phyloP scores from a whole-genome alignment of 1,284 basidiomycete genomes.

The Boletellus dicymbophilus region DNA sequence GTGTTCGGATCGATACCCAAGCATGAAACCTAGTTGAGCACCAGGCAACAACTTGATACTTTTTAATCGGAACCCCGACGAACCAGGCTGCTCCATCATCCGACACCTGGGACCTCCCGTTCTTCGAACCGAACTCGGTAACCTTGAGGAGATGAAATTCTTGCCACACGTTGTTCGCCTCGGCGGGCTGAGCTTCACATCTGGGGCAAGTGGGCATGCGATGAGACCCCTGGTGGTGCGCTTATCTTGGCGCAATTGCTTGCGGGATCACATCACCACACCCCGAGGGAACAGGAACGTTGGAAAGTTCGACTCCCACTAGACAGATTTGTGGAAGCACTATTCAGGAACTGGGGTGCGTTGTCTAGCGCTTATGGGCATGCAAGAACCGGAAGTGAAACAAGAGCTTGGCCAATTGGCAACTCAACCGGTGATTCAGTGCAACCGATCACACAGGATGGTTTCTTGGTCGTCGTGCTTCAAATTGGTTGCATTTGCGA shows the following conservation, averaged over 20 bases:
- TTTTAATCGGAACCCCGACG: background rate
- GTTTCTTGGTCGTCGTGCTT: background rate
- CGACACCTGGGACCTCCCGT: background rate
- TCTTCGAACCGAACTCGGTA: background rate
- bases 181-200: conserved; percentile 9
- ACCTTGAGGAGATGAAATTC: conserved; percentile 9
- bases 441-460: conserved; percentile 5
- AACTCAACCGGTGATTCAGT: conserved; percentile 7
- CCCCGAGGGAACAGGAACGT: conserved; percentile 14
- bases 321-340: conserved; percentile 12
- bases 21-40: background rate
- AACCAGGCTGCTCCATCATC: conserved; percentile 1
- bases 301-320: conserved; percentile 14
- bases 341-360: conserved; percentile 33
- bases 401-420: conserved; percentile 3
- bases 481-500: background rate
- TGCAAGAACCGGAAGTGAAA: conserved; percentile 4
- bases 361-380: conserved; percentile 10
- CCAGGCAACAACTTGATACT: background rate
- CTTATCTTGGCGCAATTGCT: conserved; percentile 22
- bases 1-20: conserved; percentile 9
- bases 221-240: conserved; percentile 1
- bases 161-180: conserved; percentile 1
- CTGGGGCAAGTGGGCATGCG: conserved; percentile 14
- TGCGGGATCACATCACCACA: conserved; percentile 4